Conservation (phyloP, 148 eudicot genomes). For the Rhododendron williamsianum region DNA sequence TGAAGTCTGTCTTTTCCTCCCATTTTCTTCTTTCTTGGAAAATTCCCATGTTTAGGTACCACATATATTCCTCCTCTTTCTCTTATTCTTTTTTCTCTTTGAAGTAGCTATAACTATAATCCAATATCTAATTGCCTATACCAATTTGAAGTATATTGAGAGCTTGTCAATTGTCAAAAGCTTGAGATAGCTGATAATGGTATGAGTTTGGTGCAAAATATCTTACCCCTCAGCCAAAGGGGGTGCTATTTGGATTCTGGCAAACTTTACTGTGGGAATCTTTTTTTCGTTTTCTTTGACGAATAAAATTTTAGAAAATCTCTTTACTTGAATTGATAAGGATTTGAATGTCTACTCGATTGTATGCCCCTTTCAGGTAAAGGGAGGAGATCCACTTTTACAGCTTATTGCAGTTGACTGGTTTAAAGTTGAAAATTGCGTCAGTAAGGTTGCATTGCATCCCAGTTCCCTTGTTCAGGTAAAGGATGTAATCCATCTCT, state of each 20-base stretch:
- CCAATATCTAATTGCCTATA: not conserved
- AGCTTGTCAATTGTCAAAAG: not conserved
- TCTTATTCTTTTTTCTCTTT: not conserved
- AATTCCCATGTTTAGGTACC: not conserved
- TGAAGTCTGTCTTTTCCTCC: not conserved
- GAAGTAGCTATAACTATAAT: not conserved
- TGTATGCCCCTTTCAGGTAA: constrained; percentile 46
- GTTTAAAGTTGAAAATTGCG: constrained; percentile 70
- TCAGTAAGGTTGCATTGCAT: constrained; percentile 73
- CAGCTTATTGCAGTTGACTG: constrained; percentile 96
- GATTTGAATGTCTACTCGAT: not conserved
- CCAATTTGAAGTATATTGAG: not conserved
- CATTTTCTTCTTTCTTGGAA: not conserved
- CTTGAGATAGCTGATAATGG: not conserved
- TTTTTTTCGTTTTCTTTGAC: not conserved
- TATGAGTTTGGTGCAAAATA: not conserved
- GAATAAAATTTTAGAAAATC: not conserved
- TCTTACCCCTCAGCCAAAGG: not conserved
- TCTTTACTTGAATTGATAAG: not conserved
- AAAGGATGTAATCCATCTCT: not conserved
- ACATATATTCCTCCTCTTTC: not conserved
- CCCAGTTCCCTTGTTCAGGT: constrained; percentile 88
- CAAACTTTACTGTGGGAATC: not conserved
- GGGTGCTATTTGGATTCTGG: not conserved
- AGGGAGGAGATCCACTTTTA: constrained; percentile 91